These are phyloP conservation scores for Staphylotrichum tortipilum DNA, from an alignment of 495 filamentous ascomycete species.

Conservation along the genomic window DNA sequence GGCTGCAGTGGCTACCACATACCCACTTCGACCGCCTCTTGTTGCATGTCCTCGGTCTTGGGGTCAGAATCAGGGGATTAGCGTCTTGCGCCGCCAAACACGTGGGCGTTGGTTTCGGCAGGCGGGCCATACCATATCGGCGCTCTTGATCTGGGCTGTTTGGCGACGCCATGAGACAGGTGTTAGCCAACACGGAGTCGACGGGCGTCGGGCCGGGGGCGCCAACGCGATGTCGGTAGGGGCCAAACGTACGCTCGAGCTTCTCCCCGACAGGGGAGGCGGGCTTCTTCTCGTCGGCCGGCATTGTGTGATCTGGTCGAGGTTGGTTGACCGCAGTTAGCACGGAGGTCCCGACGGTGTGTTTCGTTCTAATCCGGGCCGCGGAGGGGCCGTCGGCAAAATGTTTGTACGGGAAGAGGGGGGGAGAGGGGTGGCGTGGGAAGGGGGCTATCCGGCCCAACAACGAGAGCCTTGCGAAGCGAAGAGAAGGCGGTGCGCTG, in stretches of 20 bases:
- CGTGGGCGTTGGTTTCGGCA: not conserved
- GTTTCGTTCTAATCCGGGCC: not conserved
- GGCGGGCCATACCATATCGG: conserved; percentile 71
- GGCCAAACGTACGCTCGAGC: conserved; percentile 25
- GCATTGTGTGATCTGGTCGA: conserved; percentile 14
- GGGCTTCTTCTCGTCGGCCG: conserved; percentile 19
- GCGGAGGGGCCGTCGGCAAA: not conserved
- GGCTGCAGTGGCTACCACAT: conserved; percentile 35
- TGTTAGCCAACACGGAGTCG: conserved; percentile 4
- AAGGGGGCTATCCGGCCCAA: too few relatives aligned
- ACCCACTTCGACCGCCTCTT: conserved; percentile 90
- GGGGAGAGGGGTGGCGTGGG: not conserved
- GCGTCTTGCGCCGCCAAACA: conserved; percentile 4
- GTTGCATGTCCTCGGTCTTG: conserved; percentile 96
- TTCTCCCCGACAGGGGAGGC: conserved; percentile 29
- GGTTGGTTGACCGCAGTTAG: conserved; percentile 4
- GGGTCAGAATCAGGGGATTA: conserved; percentile 16
- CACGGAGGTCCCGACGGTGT: not conserved
- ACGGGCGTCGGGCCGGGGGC: not conserved
- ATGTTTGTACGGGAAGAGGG: not conserved
- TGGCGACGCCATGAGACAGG: not conserved
- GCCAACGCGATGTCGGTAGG: too few relatives aligned
- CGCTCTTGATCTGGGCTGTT: conserved; percentile 88
- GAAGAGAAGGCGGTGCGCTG: not conserved
- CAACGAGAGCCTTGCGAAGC: too few relatives aligned